Conservation (phyloP, 805 yeast genomes). For the Spencermartinsiella europaea region DNA sequence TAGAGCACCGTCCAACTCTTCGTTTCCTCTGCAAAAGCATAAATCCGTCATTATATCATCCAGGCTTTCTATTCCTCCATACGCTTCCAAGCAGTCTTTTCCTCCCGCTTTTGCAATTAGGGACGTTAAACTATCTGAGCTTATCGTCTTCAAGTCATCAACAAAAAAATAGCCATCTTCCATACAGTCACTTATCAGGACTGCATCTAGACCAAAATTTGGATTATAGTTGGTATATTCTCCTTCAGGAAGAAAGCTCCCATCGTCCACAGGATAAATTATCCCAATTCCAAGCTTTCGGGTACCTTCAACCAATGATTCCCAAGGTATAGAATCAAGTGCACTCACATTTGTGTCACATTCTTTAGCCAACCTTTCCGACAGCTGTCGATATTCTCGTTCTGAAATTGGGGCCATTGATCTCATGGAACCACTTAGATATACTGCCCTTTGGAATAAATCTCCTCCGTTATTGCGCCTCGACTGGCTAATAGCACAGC, state of each 20-base stretch:
- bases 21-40: constrained; percentile 17
- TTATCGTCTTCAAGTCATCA: constrained; percentile 6
- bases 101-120: neutral
- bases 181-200: constrained; percentile 27
- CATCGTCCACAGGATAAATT: constrained; percentile 26
- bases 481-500: constrained; percentile 38
- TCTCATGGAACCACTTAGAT: constrained; percentile 27
- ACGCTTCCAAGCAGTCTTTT: neutral
- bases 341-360: constrained; percentile 19
- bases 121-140: neutral
- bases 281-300: constrained; percentile 21
- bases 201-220: constrained; percentile 17
- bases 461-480: constrained; percentile 17
- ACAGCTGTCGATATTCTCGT: constrained; percentile 20
- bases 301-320: constrained; percentile 24
- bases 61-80: neutral
- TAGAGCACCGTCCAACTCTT: constrained; percentile 9
- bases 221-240: neutral
- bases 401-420: constrained; percentile 18
- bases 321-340: constrained; percentile 20
- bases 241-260: constrained; percentile 22
- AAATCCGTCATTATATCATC: constrained; percentile 19
- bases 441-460: constrained; percentile 23
- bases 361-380: constrained; percentile 9
- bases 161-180: constrained; percentile 26